Percentiles rank a stretch among this genome's conserved stretches.
These are phyloP conservation scores for Neurospora sp. DNA, from an alignment of 495 filamentous ascomycete species.

Conservation along the genomic window DNA sequence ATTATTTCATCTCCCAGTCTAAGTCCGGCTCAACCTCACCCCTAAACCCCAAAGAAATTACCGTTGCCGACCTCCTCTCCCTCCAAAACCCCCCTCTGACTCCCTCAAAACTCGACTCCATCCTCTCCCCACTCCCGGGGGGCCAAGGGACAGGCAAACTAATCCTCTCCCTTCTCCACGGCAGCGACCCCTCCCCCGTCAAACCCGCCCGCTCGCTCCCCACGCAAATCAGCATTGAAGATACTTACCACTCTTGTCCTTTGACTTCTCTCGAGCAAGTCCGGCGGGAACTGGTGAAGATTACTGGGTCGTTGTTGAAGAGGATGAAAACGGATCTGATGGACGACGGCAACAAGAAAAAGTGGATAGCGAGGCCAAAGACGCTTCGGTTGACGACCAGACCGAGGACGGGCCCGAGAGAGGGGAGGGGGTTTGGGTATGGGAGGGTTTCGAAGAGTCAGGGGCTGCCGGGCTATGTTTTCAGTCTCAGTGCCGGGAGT, in stretches of 20 bases:
- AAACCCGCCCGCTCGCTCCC: constrained; percentile 61
- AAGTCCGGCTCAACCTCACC: constrained; percentile 22
- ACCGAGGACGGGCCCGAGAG: constrained; percentile 35
- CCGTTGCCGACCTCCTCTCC: constrained; percentile 54
- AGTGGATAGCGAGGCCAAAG: constrained; percentile 34
- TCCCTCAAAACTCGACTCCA: constrained; percentile 46
- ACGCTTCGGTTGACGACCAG: constrained; percentile 74
- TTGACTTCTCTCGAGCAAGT: constrained; percentile 53
- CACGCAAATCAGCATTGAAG: constrained; percentile 88
- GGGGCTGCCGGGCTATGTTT: constrained; percentile 59
- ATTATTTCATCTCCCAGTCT: constrained; percentile 43
- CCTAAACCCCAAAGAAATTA: constrained; percentile 35
- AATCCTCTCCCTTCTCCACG: constrained; percentile 40
- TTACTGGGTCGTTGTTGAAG: constrained; percentile 61
- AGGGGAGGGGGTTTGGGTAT: constrained; percentile 22
- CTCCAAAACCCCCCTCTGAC: constrained; percentile 44
- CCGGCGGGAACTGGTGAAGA: constrained; percentile 45
- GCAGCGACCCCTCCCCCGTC: constrained; percentile 57
- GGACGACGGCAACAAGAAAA: constrained; percentile 20
- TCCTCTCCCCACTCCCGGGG: constrained; percentile 55
- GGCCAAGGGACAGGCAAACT: constrained; percentile 40
- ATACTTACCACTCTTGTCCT: constrained; percentile 53
- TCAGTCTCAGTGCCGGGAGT: constrained; percentile 15
- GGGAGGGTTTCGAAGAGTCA: constrained; percentile 60
- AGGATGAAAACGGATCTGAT: constrained; percentile 72